phyloP scores from a whole-genome alignment of 441 rosid species.

The Aquilaria agallochum region DNA sequence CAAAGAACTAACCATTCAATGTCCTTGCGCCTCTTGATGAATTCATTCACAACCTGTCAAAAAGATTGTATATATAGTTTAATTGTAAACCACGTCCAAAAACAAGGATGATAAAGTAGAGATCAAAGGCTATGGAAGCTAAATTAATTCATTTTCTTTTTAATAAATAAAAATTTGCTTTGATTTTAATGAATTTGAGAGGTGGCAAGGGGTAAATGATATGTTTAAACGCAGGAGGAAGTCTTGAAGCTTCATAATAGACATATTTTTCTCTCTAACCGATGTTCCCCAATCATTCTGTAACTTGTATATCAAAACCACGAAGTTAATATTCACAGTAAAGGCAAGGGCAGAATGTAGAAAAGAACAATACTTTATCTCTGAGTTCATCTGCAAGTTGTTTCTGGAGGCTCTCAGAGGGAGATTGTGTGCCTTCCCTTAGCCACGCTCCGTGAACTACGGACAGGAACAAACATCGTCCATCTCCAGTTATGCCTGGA shows the following conservation, averaged over 20 bases:
- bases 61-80: conserved; percentile 9
- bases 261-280: no score
- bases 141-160: no score
- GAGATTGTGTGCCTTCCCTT: conserved; percentile 55
- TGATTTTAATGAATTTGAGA: background rate
- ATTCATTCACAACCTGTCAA: conserved; percentile 69
- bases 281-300: no score
- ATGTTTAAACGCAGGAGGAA: background rate
- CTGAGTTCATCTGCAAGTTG: conserved; percentile 72
- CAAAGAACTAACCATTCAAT: conserved; percentile 50
- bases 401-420: conserved; percentile 45
- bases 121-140: background rate
- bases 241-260: no score
- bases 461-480: conserved; percentile 75
- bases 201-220: background rate
- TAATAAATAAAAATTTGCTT: no score
- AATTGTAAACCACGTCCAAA: conserved; percentile 1
- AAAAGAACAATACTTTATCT: conserved; percentile 22
- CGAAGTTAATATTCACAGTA: background rate
- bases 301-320: background rate
- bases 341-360: background rate
- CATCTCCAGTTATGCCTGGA: conserved; percentile 64
- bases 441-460: conserved; percentile 56
- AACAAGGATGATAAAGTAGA: background rate
- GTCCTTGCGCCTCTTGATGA: conserved; percentile 57